Base-by-base conservation (phyloP, 768 basidiomycete species). In the Podaxis rugospora region DNA sequence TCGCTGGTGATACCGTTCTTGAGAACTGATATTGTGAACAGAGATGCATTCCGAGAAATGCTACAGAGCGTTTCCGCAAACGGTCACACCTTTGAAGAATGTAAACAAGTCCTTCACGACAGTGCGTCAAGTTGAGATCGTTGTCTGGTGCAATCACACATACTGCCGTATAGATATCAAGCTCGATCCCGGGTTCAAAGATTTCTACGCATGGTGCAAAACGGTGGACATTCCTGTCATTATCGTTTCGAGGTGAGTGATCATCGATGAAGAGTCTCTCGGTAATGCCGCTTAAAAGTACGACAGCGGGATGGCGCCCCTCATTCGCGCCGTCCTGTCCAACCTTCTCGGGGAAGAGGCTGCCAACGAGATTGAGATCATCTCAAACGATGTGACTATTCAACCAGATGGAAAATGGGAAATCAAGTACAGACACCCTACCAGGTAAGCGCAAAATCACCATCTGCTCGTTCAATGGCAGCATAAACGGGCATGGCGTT, bases 1-100 rank as follows among this genome's bases (percentile, higher is more conserved):
- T 77, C 55, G 9, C 27, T 25, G n/a, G 42, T 36, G 21, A 21
- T 54, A 18, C 21, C 14, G 18, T 52, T 54, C 46, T 42, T 44
- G 39, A 32, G 23, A n/a, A 52, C 32, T 52, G 46, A 21, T 36
- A 39, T 39, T 10, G 46, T 18, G 51, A 57, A 35, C 70, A 93
- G 93, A 69, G 95, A 99, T 76, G 87, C 84, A 0, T 98, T 98
- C 76, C 80, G 83, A 36, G 83, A 86, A 67, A 96, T 96, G 93
- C 74, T 98, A 14, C 76, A 85, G 51, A 94, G 92, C 66, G 85
- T 98, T 4, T 77, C 82, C 0, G 81, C 76, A 53, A 88, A 88
- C 39, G 89, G 88, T 1, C 85, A 92, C 66, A 84, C 86, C 3
- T 92, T 96, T 64, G 89, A 93, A n/a, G 85, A 89, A 47, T 98